A percentile compares a stretch with the other conserved stretches of the same genome.
Conservation (phyloP, 495 filamentous ascomycete species). For the Talaromyces adpressus region DNA sequence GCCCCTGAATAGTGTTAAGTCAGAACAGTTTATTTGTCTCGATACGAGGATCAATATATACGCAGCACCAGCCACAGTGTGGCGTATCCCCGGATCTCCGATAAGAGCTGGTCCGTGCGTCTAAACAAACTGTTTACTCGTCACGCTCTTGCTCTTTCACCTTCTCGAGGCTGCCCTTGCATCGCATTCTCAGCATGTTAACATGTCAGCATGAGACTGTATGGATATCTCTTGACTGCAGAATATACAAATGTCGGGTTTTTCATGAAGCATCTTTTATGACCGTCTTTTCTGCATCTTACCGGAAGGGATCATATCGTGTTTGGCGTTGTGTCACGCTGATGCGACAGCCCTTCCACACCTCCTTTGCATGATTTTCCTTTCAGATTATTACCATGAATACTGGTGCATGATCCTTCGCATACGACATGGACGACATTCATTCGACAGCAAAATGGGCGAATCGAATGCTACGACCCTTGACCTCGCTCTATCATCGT, state of each 20-base stretch:
- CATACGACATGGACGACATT: slow-evolving; percentile 31
- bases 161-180: not conserved
- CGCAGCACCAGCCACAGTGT: not conserved
- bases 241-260: not conserved
- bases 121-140: not conserved
- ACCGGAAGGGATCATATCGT: not conserved
- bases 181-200: not conserved
- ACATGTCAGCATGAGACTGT: not conserved
- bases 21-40: not conserved
- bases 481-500: slow-evolving; percentile 38
- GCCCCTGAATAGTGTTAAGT: not conserved
- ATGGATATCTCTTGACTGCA: not conserved
- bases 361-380: not conserved
- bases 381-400: not conserved
- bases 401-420: not conserved
- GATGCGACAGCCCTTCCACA: not conserved
- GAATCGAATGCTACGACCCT: slow-evolving; percentile 41
- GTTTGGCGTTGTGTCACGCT: not conserved
- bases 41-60: not conserved
- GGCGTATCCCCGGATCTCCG: not conserved
- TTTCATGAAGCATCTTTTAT: not conserved
- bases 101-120: not conserved
- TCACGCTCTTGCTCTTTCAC: not conserved
- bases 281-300: not conserved
- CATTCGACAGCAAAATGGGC: slow-evolving; percentile 41